Percentiles rank a stretch among this genome's conserved stretches.
phyloP scores from a whole-genome alignment of 768 basidiomycete genomes.

The Phylloporus rhodoxanthus region DNA sequence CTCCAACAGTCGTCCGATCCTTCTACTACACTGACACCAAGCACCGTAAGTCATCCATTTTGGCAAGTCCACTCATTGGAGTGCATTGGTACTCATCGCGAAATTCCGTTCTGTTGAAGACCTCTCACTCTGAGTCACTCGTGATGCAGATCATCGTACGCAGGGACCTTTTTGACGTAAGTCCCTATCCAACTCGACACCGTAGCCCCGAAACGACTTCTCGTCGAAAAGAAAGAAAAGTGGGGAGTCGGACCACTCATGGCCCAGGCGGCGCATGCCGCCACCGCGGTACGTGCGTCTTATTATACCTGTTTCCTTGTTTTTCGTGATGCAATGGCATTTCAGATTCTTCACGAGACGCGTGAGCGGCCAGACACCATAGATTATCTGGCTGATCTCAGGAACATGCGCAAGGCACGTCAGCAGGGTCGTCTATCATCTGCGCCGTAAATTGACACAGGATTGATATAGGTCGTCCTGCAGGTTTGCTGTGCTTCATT shows the following conservation, averaged over 20 bases:
- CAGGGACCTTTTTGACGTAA: conserved; percentile 37
- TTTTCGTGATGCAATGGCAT: background rate
- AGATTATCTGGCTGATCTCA: conserved; percentile 34
- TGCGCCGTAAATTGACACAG: background rate
- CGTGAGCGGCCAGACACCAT: conserved; percentile 34
- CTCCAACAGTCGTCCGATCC: background rate
- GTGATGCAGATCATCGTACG: conserved; percentile 43
- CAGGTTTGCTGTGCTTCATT: conserved; percentile 26
- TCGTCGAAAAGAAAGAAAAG: conserved; percentile 29
- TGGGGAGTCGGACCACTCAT: conserved; percentile 43
- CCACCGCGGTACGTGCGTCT: conserved; percentile 31
- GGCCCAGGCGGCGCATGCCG: conserved; percentile 41
- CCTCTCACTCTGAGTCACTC: conserved; percentile 19
- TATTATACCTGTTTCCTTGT: background rate
- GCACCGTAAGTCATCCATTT: background rate
- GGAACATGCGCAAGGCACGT: conserved; percentile 39
- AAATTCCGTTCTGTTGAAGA: background rate
- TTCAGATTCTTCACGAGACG: conserved; percentile 37
- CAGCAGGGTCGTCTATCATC: background rate
- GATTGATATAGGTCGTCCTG: conserved; percentile 32
- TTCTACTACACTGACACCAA: background rate
- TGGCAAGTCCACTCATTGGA: too few relatives aligned
- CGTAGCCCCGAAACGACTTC: background rate
- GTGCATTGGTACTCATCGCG: background rate
- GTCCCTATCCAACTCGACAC: conserved; percentile 8